Base-by-base conservation (phyloP, 805 yeast species). In the Hanseniaspora clermontiae region DNA sequence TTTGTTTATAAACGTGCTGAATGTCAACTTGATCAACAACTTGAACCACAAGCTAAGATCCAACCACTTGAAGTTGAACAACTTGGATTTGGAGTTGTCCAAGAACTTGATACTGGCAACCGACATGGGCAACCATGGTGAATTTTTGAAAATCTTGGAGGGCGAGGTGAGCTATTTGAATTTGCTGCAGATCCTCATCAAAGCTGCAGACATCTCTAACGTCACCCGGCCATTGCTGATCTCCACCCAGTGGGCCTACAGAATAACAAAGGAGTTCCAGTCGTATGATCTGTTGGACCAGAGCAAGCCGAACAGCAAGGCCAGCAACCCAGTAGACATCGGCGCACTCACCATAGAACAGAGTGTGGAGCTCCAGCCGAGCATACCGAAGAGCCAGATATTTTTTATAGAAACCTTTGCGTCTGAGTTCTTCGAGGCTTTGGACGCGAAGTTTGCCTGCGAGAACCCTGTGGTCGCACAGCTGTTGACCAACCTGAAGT, bases 181-280 rank as follows among this genome's bases (percentile, higher is more conserved):
- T 57, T 59, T 48, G 64, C 61, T 42, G 60, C 84, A 87, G 29
- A 70, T 89, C 59, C 75, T 91, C 59, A 80, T 93, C 59, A 93
- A 93, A 72, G 88, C 95, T 68, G 97, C 97, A 2, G 98, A 93
- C 70, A 88, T 93, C 48, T 87, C 96, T 31, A 93, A 93, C 67
- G 96, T 90, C 24, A 81, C 95, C 10, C 74, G 97, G 59, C 88
- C 90, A 5, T 71, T 87, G 57, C 71, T 77, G 39, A 79, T 87
- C 2, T 83, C 91, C 24, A 78, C 87, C 1, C 82, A 84, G 70
- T 90, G 97, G 97, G 96, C 95, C 5, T 71, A 79, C 59, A 79
- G 83, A n/a, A 74, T 90, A 43, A 77, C 84, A 1, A 72, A 85
- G 60, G 97, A 90, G 68, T 87, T 89, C 62, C 76, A 86, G 65